Conservation (phyloP, 208 protist species). For the Wallacemonas sp. region DNA sequence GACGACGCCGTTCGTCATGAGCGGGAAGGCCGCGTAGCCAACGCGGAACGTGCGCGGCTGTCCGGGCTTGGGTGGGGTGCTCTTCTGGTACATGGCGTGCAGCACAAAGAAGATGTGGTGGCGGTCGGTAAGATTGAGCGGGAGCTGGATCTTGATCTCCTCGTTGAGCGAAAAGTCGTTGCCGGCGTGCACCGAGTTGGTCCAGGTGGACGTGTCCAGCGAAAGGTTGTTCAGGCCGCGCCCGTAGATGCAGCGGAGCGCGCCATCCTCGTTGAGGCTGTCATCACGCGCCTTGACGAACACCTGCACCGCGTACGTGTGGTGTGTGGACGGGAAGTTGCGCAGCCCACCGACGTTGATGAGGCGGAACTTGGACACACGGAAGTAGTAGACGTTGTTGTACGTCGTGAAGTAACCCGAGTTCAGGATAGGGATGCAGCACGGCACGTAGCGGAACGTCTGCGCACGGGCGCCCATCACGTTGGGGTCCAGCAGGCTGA, state of each 20-base stretch:
- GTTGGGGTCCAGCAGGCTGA: slow-evolving; percentile 73
- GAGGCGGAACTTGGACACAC: slow-evolving; percentile 60
- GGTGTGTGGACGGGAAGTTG: slow-evolving; percentile 67
- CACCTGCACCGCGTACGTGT: slow-evolving; percentile 78
- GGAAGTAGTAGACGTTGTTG: slow-evolving; percentile 88
- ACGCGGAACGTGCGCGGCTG: slow-evolving; percentile 61
- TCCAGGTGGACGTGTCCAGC: slow-evolving; percentile 73
- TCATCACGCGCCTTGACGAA: slow-evolving; percentile 82
- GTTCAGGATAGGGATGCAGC: slow-evolving; percentile 82
- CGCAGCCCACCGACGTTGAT: slow-evolving; percentile 52
- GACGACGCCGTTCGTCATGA: slow-evolving; percentile 70
- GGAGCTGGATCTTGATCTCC: slow-evolving; percentile 90
- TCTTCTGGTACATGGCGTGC: slow-evolving; percentile 69
- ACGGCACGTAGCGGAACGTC: slow-evolving; percentile 70
- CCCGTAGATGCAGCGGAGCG: slow-evolving; percentile 84
- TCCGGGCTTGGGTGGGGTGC: slow-evolving; percentile 34
- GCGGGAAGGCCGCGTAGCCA: slow-evolving; percentile 77
- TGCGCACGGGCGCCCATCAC: slow-evolving; percentile 58
- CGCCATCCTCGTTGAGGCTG: slow-evolving; percentile 54
- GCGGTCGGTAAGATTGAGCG: slow-evolving; percentile 73
- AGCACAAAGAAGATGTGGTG: slow-evolving; percentile 90
- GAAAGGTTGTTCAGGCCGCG: slow-evolving; percentile 59
- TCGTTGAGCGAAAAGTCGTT: slow-evolving; percentile 68
- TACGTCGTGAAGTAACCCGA: slow-evolving; percentile 87
- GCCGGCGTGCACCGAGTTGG: slow-evolving; percentile 59